Percentiles rank a stretch among this genome's conserved stretches.
Evolutionary conservation across 2,329 filamentous ascomycete genomes (phyloP).

Genomic region (Fusarium sp.): DNA sequence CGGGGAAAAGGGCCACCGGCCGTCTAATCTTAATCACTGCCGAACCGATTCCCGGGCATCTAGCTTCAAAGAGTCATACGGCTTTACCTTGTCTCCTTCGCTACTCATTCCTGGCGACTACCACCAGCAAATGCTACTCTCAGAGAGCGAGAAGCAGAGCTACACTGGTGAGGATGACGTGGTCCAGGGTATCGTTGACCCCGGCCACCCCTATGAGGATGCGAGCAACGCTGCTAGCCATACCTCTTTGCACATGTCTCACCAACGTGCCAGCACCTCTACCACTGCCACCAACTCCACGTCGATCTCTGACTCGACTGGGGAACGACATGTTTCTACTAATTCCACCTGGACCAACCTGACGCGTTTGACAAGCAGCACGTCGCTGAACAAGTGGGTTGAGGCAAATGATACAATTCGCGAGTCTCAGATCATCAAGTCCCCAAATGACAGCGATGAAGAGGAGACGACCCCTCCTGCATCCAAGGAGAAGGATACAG

Average conservation of each 20-base stretch:
- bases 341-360: constrained; percentile 68
- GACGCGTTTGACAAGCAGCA: constrained; percentile 70
- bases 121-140: constrained; percentile 66
- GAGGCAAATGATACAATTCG: constrained; percentile 54
- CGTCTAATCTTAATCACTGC: constrained; percentile 52
- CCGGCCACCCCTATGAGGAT: constrained; percentile 41
- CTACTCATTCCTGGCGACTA: constrained; percentile 74
- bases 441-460: constrained; percentile 41
- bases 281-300: constrained; percentile 67
- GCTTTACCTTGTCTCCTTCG: constrained; percentile 72
- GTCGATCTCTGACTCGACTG: constrained; percentile 62
- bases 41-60: constrained; percentile 64
- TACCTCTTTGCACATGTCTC: constrained; percentile 45
- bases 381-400: constrained; percentile 58
- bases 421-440: constrained; percentile 46
- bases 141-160: constrained; percentile 48
- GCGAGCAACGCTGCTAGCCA: constrained; percentile 34
- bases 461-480: constrained; percentile 47
- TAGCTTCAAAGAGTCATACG: constrained; percentile 72
- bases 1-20: constrained; percentile 53
- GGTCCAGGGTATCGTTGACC: constrained; percentile 37
- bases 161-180: constrained; percentile 55
- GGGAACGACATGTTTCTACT: constrained; percentile 67
- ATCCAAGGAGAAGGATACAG: constrained; percentile 52
- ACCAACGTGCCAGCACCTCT: constrained; percentile 68